These are phyloP conservation scores for Anthostomella pinea DNA, from an alignment of 2,329 filamentous ascomycete species.

Conservation along the genomic window DNA sequence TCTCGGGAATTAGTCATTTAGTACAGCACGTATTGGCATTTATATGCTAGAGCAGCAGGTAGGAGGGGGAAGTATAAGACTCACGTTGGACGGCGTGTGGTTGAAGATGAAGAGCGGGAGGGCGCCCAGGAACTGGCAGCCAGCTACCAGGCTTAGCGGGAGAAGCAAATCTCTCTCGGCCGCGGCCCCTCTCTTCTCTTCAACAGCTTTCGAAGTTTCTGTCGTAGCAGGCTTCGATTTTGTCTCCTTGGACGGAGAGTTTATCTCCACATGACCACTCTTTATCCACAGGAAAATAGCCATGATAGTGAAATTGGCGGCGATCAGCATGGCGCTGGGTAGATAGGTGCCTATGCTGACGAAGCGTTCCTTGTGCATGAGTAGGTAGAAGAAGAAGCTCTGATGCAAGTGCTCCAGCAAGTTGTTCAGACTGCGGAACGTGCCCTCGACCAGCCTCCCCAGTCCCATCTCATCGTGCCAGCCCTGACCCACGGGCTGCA, in stretches of 20 bases:
- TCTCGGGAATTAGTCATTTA: slow-evolving; percentile 5
- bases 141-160: slow-evolving; percentile 69
- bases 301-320: slow-evolving; percentile 92
- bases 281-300: slow-evolving; percentile 92
- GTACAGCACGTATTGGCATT: no score
- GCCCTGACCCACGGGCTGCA: slow-evolving; percentile 84
- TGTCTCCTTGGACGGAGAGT: slow-evolving; percentile 21
- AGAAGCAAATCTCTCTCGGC: slow-evolving; percentile 66
- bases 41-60: background rate
- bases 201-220: slow-evolving; percentile 15
- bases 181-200: slow-evolving; percentile 27
- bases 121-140: slow-evolving; percentile 72
- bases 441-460: slow-evolving; percentile 82
- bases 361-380: slow-evolving; percentile 88
- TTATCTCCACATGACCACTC: slow-evolving; percentile 59
- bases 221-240: slow-evolving; percentile 10
- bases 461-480: slow-evolving; percentile 99
- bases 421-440: slow-evolving; percentile 93
- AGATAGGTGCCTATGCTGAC: slow-evolving; percentile 98
- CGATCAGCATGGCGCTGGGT: slow-evolving; percentile 95
- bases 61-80: slow-evolving; percentile 26
- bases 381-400: slow-evolving; percentile 98
- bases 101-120: slow-evolving; percentile 88
- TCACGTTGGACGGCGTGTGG: slow-evolving; percentile 63
- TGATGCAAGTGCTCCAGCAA: slow-evolving; percentile 95